Base-by-base conservation (phyloP, 1,284 basidiomycete genomes). In the Neonothopanus nambi region DNA sequence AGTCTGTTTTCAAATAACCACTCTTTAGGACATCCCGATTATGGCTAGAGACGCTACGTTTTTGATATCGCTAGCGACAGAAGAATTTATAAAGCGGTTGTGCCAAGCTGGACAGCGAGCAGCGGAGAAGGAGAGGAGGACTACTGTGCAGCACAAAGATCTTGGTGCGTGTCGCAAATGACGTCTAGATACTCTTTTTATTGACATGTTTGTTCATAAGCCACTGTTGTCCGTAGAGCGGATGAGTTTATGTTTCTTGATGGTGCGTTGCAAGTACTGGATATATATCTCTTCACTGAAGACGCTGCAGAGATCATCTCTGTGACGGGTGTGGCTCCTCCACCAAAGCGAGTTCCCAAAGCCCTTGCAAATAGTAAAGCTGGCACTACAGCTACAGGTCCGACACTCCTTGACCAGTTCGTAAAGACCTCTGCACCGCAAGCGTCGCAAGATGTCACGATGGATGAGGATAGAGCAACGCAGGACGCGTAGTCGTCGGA, bases 171-270 rank as follows among this genome's bases (percentile, higher is more conserved):
- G 21, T 48, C 26, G 24, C 44, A 5, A 18, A n/a, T 44, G 9
- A 24, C 41, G 18, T 48, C 17, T 37, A 21, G 23, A 36, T 35
- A 2, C 20, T 18, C 17, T 35, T 33, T 18, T 2, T 38, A 39
- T 26, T 40, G 41, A 53, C n/a, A 40, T 51, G 28, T 45, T 3
- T 21, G 46, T 35, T 43, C 35, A 49, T 50, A 47, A 90, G 89
- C 80, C 5, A 73, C 75, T 12, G 80, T 84, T 15, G 81, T 84
- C 21, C 76, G 84, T 55, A 81, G 78, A 60, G 81, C 75, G 47
- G 87, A 89, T 44, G 89, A 91, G 57, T 89, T 87, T 60, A 64
- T 85, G 45, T 91, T 91, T 62, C 76, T 91, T 12, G 84, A 89
- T 67, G 80, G 81, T 81, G 53, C 9, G 66, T 18, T 1, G 3